Percentiles rank a stretch among this genome's conserved stretches.
These are phyloP conservation scores for Suillus paluster DNA, from an alignment of 768 basidiomycete species.

Conservation along the genomic window DNA sequence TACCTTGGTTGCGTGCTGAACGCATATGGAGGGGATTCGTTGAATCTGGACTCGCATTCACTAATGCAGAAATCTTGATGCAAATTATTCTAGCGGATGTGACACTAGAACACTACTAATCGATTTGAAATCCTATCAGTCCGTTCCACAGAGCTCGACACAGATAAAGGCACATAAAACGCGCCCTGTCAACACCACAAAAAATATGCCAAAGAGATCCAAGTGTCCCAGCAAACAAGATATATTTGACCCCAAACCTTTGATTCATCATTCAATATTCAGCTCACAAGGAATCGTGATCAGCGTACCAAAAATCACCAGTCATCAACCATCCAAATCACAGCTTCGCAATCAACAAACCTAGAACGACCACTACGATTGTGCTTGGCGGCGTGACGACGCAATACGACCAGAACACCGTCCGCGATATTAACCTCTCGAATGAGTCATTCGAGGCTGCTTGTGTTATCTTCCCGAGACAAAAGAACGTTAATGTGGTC, in stretches of 20 bases:
- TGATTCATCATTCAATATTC: too few relatives aligned
- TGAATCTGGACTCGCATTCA: too few relatives aligned
- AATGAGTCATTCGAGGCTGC: conserved; percentile 84
- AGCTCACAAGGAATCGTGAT: not conserved
- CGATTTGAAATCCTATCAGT: too few relatives aligned
- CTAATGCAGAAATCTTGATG: too few relatives aligned
- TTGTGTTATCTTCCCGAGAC: conserved; percentile 70
- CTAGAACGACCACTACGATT: conserved; percentile 75
- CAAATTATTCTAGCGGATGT: too few relatives aligned
- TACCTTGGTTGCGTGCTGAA: too few relatives aligned
- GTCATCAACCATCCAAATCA: conserved; percentile 23
- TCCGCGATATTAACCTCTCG: conserved; percentile 87
- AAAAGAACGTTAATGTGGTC: conserved; percentile 8
- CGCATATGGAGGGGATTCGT: too few relatives aligned
- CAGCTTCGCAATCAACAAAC: conserved; percentile 63
- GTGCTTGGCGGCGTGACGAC: conserved; percentile 87
- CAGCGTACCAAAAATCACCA: not conserved
- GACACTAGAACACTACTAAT: too few relatives aligned
- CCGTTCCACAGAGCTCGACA: too few relatives aligned
- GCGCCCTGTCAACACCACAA: not conserved
- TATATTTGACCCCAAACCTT: not conserved
- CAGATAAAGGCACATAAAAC: not conserved
- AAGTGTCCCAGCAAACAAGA: not conserved
- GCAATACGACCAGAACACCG: conserved; percentile 94
- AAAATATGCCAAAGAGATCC: too few relatives aligned